Base-by-base conservation (phyloP, 2,329 filamentous ascomycete species). In the Aspergillus sp. region DNA sequence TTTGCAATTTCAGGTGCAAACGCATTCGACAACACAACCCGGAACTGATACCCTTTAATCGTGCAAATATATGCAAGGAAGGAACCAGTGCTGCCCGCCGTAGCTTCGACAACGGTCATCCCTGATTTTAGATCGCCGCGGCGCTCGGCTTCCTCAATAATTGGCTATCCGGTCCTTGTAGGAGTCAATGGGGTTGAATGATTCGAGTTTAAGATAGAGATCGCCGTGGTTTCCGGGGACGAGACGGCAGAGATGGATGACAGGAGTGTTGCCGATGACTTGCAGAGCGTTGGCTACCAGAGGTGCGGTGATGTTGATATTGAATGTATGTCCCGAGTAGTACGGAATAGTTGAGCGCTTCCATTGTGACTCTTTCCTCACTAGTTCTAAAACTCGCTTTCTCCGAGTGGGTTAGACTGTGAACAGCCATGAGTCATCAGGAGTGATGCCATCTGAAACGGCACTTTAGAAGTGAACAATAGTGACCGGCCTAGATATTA, bases 31-130 rank as follows among this genome's bases (percentile, higher is more conserved):
- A 47, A 48, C 10, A 49, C 45, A 3, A 54, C 50, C 4, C 33
- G 39, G 35, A 53, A 54, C 4, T 7, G 20, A 38, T 56, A 56
- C 2, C 50, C 48, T 23, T 54, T 53, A 2, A 49, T 20, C 3
- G 46, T 45, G n/a, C 53, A 54, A 30, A 54, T 46, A 17, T 54
- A 52, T 7, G 53, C 52, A 2, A 56, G 41, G 1, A 49, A 53
- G 15, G 49, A 49, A 4, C 50, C 54, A 10, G 90, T 95, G 68
- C 95, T 95, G 43, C 90, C 90, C 60, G 86, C 91, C 22, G 90
- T 95, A 5, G 90, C 90, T 79, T 95, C 90, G 62, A 95, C 95
- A 60, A 95, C 74, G 38, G 88, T 94, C 70, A 95, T 88, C 47
- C 89, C 90, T 20, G 90, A 90, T 77, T 89, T 93, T 71, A 95